Evolutionary conservation across 805 yeast genomes (phyloP), one percentile per base, ranked within the genome.

Genomic region (Zygoascus bituminiphila): DNA sequence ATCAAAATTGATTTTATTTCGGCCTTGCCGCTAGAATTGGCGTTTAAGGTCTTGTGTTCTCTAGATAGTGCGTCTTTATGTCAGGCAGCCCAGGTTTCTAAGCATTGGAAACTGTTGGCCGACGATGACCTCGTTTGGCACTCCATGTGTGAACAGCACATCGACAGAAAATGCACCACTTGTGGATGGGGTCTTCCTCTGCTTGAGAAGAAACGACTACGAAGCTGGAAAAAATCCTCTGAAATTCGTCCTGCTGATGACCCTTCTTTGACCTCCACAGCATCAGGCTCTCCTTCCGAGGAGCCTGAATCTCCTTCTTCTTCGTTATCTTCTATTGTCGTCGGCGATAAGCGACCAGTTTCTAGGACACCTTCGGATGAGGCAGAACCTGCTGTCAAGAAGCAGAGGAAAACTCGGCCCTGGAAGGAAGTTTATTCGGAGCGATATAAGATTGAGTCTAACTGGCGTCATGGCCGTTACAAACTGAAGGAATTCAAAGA

Each of bases 181-280:
- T 93, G 98, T 69, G 98, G 98, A 14, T 93, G 98, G 98, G 98
- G 98, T 4, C 73, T 93, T 54, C 98, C 98, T 2, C 69, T 93
- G 51, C 77, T 93, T 79, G 96, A 88, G 60, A 87, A 88, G 80
- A 84, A 62, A 46, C 57, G 73, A 21, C 58, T 66, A 20, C 55
- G 65, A 22, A 64, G 62, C 42, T 54, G 64, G 43, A 58, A 59
- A 46, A 56, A 57, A 36, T 60, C 60, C 14, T 58, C 64, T 8
- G 58, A 60, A 50, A 45, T 47, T 46, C 59, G 68, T 4, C 57
- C 61, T 1, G 55, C 45, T 6, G 46, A 49, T 21, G 31, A n/a
- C 21, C 17, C 25, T 4, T 39, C 25, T 4, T 14, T 19, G 10
- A 17, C 24, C 15, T n/a, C 12, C 7, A 26, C 21, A 12, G 17